phyloP scores from a whole-genome alignment of 176 grass and related monocot species.

The Hsuehochloa calcarea region DNA sequence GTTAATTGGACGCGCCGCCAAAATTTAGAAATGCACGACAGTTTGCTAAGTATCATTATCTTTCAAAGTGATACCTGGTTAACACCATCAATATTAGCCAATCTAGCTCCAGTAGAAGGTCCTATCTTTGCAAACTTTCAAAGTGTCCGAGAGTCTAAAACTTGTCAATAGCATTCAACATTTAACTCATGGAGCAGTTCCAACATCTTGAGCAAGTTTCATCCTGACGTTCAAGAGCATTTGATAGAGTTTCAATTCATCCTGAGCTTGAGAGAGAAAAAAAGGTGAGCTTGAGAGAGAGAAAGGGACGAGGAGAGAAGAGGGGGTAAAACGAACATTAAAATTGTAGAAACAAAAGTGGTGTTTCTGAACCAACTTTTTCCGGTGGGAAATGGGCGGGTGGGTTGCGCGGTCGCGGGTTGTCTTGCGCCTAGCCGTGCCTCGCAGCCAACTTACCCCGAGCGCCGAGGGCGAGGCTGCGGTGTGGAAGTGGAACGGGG shows the following conservation, averaged over 20 bases:
- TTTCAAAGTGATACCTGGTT: conserved; percentile 66
- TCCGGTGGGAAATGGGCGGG: too few species aligned
- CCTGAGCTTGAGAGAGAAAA: conserved; percentile 29
- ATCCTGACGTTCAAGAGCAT: conserved; percentile 72
- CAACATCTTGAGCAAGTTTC: conserved; percentile 67
- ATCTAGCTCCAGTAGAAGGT: conserved; percentile 70
- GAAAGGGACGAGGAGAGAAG: too few species aligned
- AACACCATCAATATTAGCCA: conserved; percentile 89
- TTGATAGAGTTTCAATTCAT: conserved; percentile 67
- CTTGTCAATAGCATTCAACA: not conserved
- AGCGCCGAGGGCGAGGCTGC: too few species aligned
- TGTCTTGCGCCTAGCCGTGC: too few species aligned
- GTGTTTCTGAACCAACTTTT: too few species aligned
- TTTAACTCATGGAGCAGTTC: conserved; percentile 84
- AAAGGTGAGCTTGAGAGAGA: not conserved
- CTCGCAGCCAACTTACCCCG: too few species aligned
- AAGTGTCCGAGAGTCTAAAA: conserved; percentile 53
- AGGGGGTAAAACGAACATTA: too few species aligned
- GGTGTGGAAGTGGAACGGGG: too few species aligned
- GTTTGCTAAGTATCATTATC: not conserved
- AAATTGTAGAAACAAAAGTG: too few species aligned
- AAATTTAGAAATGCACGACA: not conserved
- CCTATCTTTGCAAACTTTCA: conserved; percentile 78
- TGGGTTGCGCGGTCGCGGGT: too few species aligned
- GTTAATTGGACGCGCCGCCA: not conserved